Percentiles rank a stretch among this genome's conserved stretches.
These are phyloP conservation scores for Neofusicoccum kwambonambiense DNA, from an alignment of 2,329 filamentous ascomycete species.

Conservation along the genomic window DNA sequence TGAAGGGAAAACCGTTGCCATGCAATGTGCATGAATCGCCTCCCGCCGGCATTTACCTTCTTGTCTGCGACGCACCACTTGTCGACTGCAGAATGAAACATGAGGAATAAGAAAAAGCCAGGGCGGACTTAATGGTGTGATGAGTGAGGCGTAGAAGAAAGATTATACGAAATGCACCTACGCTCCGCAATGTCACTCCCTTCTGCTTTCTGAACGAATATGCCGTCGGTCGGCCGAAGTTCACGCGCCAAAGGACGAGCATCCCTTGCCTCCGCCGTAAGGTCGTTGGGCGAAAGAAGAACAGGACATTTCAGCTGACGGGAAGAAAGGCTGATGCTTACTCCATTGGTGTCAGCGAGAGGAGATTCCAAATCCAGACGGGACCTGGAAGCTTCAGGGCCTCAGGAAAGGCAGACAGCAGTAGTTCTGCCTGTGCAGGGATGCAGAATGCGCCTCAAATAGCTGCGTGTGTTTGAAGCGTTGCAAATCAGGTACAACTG, in stretches of 20 bases:
- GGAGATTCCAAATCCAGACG: not conserved
- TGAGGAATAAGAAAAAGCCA: not conserved
- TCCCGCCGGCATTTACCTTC: not conserved
- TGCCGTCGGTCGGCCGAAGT: not conserved
- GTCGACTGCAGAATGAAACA: not conserved
- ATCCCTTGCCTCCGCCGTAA: not conserved
- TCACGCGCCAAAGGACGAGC: not conserved
- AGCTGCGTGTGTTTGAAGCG: not conserved
- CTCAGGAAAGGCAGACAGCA: not conserved
- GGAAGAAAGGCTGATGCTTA: not conserved
- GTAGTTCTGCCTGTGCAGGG: not conserved
- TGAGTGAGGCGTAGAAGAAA: not conserved
- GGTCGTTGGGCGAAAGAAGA: not conserved
- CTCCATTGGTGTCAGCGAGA: not conserved
- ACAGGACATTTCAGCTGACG: not conserved
- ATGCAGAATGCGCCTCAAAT: not conserved
- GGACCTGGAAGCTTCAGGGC: not conserved
- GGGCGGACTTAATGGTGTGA: not conserved
- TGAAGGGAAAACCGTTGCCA: constrained; percentile 1
- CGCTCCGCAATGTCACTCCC: not conserved
- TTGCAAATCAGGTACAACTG: not conserved
- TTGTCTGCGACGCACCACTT: not conserved
- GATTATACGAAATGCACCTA: not conserved
- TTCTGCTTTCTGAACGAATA: not conserved
- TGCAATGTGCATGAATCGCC: not conserved